Evolutionary conservation across 2,329 filamentous ascomycete genomes (phyloP).

Genomic region (Colletotrichum lini): DNA sequence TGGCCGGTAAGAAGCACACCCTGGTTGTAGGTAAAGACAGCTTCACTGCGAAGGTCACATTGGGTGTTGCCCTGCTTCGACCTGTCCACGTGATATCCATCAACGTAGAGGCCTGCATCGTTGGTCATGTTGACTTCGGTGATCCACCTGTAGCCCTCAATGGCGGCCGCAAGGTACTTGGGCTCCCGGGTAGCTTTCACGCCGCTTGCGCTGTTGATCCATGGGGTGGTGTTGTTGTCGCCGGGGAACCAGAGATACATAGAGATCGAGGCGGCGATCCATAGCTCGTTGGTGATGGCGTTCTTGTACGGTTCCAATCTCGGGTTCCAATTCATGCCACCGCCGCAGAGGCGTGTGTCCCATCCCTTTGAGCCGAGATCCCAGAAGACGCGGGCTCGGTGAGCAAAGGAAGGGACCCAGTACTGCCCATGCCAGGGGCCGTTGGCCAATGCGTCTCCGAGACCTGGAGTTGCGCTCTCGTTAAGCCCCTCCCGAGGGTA

Average conservation of each 20-base stretch:
- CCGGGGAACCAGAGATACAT: conserved; percentile 95
- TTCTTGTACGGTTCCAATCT: conserved; percentile 90
- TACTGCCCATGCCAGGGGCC: conserved; percentile 81
- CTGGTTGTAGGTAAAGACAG: conserved; percentile 97
- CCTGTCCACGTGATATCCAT: conserved; percentile 87
- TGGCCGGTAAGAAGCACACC: conserved; percentile 89
- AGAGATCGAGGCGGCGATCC: conserved; percentile 83
- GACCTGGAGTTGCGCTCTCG: conserved; percentile 44
- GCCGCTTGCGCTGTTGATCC: conserved; percentile 53
- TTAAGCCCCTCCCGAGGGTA: conserved; percentile 57
- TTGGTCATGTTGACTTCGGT: conserved; percentile 86
- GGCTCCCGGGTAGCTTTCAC: conserved; percentile 64
- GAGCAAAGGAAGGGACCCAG: conserved; percentile 83
- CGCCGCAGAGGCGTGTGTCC: conserved; percentile 84
- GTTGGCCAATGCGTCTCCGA: conserved; percentile 53
- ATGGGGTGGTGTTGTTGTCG: conserved; percentile 81
- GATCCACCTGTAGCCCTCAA: conserved; percentile 87
- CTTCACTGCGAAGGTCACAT: conserved; percentile 87
- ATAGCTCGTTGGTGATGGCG: conserved; percentile 94
- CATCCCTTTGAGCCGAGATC: conserved; percentile 84
- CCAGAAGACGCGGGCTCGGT: conserved; percentile 89
- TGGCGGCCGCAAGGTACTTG: conserved; percentile 79
- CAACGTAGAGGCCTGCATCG: conserved; percentile 79
- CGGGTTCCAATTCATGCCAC: conserved; percentile 94
- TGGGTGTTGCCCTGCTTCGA: conserved; percentile 74